Percentiles rank a stretch among this genome's conserved stretches.
Evolutionary conservation across 2,329 filamentous ascomycete species (phyloP).

Genomic region (Calonectria pauciramosa): DNA sequence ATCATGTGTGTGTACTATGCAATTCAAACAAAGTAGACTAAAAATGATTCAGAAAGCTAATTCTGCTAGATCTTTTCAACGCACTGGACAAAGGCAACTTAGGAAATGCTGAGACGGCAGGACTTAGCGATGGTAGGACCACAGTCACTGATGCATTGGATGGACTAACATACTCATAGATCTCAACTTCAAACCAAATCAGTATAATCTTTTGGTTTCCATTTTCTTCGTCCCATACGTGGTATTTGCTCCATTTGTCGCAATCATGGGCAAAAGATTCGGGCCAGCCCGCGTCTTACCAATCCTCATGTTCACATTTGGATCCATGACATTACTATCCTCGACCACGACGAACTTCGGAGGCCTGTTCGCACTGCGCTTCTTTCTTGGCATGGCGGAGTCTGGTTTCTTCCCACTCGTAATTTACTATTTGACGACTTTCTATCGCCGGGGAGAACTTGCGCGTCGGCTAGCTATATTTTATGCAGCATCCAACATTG

Average conservation of each 20-base stretch:
- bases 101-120: conserved; percentile 69
- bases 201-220: conserved; percentile 59
- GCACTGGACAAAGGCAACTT: conserved; percentile 59
- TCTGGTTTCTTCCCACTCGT: conserved; percentile 64
- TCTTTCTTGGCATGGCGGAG: conserved; percentile 57
- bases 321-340: conserved; percentile 57
- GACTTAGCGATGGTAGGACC: conserved; percentile 53
- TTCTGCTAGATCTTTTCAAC: conserved; percentile 57
- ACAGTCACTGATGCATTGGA: conserved; percentile 40
- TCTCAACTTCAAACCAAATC: conserved; percentile 55
- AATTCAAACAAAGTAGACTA: neutral
- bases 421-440: conserved; percentile 58
- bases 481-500: conserved; percentile 72
- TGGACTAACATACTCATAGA: conserved; percentile 47
- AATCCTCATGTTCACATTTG: conserved; percentile 59
- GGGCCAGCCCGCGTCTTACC: conserved; percentile 50
- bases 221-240: conserved; percentile 66
- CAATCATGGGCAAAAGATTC: conserved; percentile 61
- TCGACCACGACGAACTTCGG: conserved; percentile 61
- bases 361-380: conserved; percentile 58
- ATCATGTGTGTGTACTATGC: conserved; percentile 59
- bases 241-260: conserved; percentile 62
- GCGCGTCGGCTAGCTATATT: conserved; percentile 69
- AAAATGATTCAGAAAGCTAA: neutral
- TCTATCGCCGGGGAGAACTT: conserved; percentile 75